Evolutionary conservation across 179 eudicot species (phyloP).

Genomic region (Drosera spatulata): DNA sequence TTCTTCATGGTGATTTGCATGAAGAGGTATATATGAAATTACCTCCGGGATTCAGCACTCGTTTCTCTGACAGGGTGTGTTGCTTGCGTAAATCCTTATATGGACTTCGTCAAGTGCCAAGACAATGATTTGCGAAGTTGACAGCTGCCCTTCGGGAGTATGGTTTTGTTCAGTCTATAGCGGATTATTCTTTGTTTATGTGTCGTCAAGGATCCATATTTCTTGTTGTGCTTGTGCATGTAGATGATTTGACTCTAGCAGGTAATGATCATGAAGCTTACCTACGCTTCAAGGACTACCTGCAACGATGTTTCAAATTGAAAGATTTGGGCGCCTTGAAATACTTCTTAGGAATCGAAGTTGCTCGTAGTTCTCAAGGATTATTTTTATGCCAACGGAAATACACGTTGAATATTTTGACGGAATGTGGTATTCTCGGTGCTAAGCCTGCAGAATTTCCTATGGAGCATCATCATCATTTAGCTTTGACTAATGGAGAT

Average conservation of each 20-base stretch:
- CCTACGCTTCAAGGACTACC: no score
- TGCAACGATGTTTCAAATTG: no score
- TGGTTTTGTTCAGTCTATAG: not conserved
- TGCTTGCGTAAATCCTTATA: not conserved
- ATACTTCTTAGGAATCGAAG: no score
- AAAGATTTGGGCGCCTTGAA: no score
- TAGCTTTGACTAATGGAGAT: not conserved
- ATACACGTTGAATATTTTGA: not conserved
- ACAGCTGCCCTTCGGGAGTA: not conserved
- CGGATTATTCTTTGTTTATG: not conserved
- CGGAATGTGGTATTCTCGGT: not conserved
- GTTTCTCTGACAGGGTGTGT: not conserved
- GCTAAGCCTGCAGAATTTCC: not conserved
- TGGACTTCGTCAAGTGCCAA: not conserved
- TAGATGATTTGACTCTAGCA: not conserved
- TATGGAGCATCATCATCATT: not conserved
- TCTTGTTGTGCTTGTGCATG: not conserved
- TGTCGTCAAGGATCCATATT: not conserved
- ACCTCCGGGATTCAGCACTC: not conserved
- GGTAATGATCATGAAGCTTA: not conserved
- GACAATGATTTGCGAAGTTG: not conserved
- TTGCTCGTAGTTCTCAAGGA: not conserved
- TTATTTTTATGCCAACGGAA: not conserved
- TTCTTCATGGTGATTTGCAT: not conserved
- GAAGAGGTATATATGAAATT: slow-evolving; percentile 3